Evolutionary conservation across 495 filamentous ascomycete genomes (phyloP), one percentile per base, ranked within the genome.

Genomic region (Neurospora sp.): DNA sequence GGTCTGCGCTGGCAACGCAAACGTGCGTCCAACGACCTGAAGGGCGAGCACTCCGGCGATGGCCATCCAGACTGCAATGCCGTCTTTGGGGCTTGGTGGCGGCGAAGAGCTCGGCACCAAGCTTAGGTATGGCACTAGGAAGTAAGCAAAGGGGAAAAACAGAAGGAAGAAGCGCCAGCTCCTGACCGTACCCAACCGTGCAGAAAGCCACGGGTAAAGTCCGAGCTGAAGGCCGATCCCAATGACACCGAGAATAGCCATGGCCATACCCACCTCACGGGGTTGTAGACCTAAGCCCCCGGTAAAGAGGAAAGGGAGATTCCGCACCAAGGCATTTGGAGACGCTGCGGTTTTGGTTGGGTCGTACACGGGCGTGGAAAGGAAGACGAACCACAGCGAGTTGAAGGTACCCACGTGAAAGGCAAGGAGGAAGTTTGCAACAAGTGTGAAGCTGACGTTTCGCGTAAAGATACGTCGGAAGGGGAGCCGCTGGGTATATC

Each of bases 331-430:
- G 20, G 80, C 76, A 35, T 76, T 53, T 5, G 78, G 78, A 9
- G 79, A 72, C 4, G 73, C 72, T 1, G 81, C 74, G 14, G 77
- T 73, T n/a, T 81, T 72, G 11, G 75, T 53, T 3, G 81, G 82
- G 73, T 91, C 86, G 74, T 89, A 90, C 41, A 92, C 91, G 0
- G 93, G 91, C 0, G 93, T 92, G 1, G 91, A 93, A 72, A 97
- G 89, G 85, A 94, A 95, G 72, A 93, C 86, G 73, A 92, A 91
- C 92, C 92, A 95, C 65, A 95, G 86, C 69, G 90, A 91, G 80
- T 93, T 93, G 85, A 94, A 96, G 59, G 92, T 92, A 73, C 91
- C 91, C 80, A 94, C 86, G 76, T 94, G 92, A 77, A 92, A 89
- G 46, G 91, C 89, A 71, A 96, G 86, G 74, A 94, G 86, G 61